phyloP scores from a whole-genome alignment of 2,329 filamentous ascomycete species.

The Beauveria sp. region DNA sequence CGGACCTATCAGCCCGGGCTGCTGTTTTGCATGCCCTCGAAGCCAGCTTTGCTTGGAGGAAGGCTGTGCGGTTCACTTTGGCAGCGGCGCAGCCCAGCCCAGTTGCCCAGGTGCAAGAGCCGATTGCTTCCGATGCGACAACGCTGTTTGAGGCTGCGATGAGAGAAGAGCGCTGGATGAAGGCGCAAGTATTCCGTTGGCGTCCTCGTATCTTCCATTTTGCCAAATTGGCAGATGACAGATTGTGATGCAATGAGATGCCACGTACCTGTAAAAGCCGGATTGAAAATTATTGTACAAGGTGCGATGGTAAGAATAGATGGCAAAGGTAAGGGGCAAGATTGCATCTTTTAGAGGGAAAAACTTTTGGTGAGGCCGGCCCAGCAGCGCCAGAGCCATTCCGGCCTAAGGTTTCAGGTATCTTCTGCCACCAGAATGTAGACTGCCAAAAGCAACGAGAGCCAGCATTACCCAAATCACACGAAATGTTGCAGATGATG shows the following conservation, averaged over 20 bases:
- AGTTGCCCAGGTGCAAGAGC: neutral
- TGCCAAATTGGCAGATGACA: neutral
- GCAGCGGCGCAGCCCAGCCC: neutral
- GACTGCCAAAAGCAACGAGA: neutral
- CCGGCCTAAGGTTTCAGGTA: slow-evolving; percentile 30
- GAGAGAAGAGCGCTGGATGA: neutral
- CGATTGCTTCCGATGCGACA: slow-evolving; percentile 4
- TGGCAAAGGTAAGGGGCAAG: slow-evolving; percentile 15
- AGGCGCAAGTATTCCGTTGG: neutral
- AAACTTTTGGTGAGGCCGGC: slow-evolving; percentile 22
- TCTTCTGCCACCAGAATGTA: neutral
- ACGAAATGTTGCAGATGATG: neutral
- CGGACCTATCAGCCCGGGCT: slow-evolving; percentile 8
- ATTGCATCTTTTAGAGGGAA: slow-evolving; percentile 11
- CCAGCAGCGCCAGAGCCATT: slow-evolving; percentile 12
- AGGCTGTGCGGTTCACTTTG: neutral
- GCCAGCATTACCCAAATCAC: neutral
- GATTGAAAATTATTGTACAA: slow-evolving; percentile 8
- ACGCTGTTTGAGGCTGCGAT: neutral
- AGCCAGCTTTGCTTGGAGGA: slow-evolving; percentile 1
- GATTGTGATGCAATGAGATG: neutral
- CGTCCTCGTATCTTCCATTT: neutral
- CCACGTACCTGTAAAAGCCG: neutral
- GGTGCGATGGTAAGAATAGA: neutral
- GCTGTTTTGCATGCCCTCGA: slow-evolving; percentile 2